phyloP scores from a whole-genome alignment of 805 yeast genomes.

The Vanderwaltozyma polyspora region DNA sequence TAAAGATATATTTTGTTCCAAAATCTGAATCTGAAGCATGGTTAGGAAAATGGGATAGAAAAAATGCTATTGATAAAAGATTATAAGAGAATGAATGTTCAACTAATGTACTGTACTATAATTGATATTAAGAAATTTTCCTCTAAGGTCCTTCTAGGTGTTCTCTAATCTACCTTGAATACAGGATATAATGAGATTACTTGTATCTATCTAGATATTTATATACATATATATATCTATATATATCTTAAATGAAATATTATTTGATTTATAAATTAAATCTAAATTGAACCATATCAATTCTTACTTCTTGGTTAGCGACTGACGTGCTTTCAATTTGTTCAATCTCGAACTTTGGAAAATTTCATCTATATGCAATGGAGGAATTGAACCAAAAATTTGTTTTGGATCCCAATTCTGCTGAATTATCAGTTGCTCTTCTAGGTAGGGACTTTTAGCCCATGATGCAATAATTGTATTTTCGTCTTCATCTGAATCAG shows the following conservation, averaged over 20 bases:
- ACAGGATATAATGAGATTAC: no score
- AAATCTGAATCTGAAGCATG: conserved; percentile 53
- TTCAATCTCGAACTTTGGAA: conserved; percentile 41
- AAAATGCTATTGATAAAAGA: conserved; percentile 43
- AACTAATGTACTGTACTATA: background rate
- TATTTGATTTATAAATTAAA: no score
- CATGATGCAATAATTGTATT: conserved; percentile 43
- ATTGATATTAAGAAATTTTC: background rate
- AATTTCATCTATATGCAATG: conserved; percentile 56
- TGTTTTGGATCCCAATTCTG: conserved; percentile 52
- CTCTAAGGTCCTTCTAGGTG: no score
- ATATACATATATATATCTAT: background rate
- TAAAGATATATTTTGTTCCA: conserved; percentile 72
- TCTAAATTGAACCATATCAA: background rate
- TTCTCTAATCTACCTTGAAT: no score
- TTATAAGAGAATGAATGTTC: background rate
- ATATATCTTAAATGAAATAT: background rate
- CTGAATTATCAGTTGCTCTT: conserved; percentile 32
- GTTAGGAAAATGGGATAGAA: conserved; percentile 57
- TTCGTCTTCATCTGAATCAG: conserved; percentile 43
- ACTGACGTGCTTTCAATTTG: conserved; percentile 43
- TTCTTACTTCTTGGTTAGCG: conserved; percentile 30
- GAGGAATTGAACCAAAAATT: conserved; percentile 67
- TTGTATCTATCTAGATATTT: no score
- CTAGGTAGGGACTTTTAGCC: conserved; percentile 52